Evolutionary conservation across 257 asterid species (phyloP), one percentile per base, ranked within the genome.

Genomic region (Nicotiana tomentosiformis): DNA sequence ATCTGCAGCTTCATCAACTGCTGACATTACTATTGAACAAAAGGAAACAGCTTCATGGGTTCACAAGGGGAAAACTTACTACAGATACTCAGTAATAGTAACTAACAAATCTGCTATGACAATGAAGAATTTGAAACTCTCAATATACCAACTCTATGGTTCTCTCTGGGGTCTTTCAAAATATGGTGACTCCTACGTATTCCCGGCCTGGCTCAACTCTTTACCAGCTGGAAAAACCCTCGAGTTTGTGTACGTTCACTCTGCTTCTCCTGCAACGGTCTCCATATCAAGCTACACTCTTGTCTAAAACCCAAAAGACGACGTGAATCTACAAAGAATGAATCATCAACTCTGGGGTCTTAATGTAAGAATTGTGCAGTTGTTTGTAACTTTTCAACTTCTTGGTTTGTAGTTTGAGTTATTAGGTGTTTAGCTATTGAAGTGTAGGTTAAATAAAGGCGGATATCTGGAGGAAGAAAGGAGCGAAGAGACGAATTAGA

Each of bases 31-130:
- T 55, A 69, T 96, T 60, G 78, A 87, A 82, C 97, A 92, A 78
- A 90, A 84, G 89, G 87, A 83, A 79, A 90, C 98, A 33, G 30
- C 83, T 77, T 89, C 98, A 77, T 96, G 99, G 99, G 88, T 87
- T 37, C 78, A 5, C 16, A 35, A 51, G 81, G 81, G 26, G 3
- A 84, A 56, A 80, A 80, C 66, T 29, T 69, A 80, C 68, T 56
- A 84, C 82, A 72, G 84, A 84, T 84, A 84, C 70, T 84, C 87
- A 46, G 80, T 39, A 32, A 77, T 30, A 23, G 67, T 91, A 68
- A 91, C 88, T 33, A 91, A 91, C 82, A 87, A 84, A 37, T 90
- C 91, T 66, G 49, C 87, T 7, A 88, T 90, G 85, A 87, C 81
- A 46, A 18, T 90, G 85, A 86, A 78, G 85, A 83, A 82, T 72